Evolutionary conservation across 2,329 filamentous ascomycete species (phyloP), one percentile per base, ranked within the genome.

Genomic region (Aotearoamyces nothofagi): DNA sequence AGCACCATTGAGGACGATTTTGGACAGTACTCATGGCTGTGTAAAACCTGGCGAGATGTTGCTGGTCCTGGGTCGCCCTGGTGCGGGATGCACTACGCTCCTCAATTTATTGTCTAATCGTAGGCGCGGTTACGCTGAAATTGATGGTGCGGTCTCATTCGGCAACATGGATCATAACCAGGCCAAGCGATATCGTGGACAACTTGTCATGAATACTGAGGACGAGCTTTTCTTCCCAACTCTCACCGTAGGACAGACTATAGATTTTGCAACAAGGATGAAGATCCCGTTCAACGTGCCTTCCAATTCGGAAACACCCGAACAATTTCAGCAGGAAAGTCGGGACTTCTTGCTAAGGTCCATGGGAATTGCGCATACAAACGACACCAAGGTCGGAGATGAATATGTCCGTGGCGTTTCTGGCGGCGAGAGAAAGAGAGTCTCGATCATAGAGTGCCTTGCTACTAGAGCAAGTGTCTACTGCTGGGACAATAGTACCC

Each of bases 31-130:
- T 33, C 66, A 73, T 44, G 77, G 77, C 8, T 78, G 72, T 39
- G 69, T 82, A 28, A 73, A 74, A 46, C 75, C 76, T 0, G 78
- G 75, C 12, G 74, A 80, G 50, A 78, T 80, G 76, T 51, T 79
- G 1, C 54, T 80, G 1, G 74, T 81, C 0, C 56, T 81, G 0
- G 77, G 77, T 3, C 61, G 74, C 1, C 76, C 77, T 0, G 77
- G 75, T 0, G 61, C 71, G 3, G 76, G 76, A 17, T 83, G 78
- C 46, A 79, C 76, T 0, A 78, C 76, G 0, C 58, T 83, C 10
- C 57, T 84, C 25, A 82, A 78, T 41, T 59, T 78, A 40, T 57
- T 83, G 4, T 61, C 73, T 28, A 82, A 82, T 41, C 62, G 67
- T 31, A 56, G 74, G 20, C 52, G 50, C 4, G 74, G 74, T 3